phyloP scores from a whole-genome alignment of 1,284 basidiomycete species.

The Austropuccinia psidii region DNA sequence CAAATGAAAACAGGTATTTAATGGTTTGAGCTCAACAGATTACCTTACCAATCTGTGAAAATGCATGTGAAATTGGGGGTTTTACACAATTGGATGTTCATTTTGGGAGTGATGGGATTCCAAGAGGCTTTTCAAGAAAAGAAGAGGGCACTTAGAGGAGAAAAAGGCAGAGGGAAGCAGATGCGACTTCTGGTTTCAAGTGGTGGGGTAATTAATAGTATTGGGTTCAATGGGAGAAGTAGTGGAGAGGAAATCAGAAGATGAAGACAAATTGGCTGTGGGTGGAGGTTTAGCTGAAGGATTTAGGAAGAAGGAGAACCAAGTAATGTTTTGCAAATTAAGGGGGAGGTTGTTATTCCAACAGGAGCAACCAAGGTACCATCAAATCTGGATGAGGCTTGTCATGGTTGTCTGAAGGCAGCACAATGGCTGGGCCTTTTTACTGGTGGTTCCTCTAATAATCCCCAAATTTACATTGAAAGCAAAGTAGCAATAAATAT shows the following conservation, averaged over 20 bases:
- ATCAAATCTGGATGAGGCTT: not conserved
- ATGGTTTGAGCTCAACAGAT: slow-evolving; percentile 9
- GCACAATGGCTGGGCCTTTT: slow-evolving; percentile 5
- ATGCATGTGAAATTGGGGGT: not conserved
- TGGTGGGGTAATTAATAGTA: no score
- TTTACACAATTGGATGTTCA: slow-evolving; percentile 1
- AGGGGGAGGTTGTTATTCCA: not conserved
- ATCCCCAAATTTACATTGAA: not conserved
- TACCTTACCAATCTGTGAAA: not conserved
- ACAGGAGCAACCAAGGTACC: not conserved
- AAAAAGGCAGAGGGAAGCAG: no score
- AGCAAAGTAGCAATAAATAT: not conserved
- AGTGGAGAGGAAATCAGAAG: no score
- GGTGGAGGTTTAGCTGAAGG: not conserved
- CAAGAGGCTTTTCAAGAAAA: not conserved
- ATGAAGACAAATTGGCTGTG: no score
- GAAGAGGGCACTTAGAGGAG: not conserved
- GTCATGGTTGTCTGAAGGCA: not conserved
- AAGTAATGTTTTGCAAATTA: not conserved
- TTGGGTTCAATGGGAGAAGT: no score
- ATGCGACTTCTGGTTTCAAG: no score
- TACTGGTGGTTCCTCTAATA: slow-evolving; percentile 3
- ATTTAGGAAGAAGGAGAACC: not conserved
- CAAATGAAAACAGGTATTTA: not conserved
- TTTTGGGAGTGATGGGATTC: not conserved